Conservation (phyloP, 768 basidiomycete genomes). For the Hysterangium stoloniferum region DNA sequence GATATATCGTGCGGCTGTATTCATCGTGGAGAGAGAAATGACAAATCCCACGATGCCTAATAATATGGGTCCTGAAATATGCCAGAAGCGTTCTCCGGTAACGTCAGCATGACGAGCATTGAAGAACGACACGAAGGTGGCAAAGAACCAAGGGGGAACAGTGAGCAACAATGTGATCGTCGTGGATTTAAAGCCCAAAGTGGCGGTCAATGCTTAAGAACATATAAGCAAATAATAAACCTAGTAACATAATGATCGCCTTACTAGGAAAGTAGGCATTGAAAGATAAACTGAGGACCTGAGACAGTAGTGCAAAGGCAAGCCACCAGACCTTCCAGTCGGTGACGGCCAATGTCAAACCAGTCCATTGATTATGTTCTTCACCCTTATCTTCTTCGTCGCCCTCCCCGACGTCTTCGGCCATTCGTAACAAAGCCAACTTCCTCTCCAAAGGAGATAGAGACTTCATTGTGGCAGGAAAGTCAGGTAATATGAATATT, state of each 20-base stretch:
- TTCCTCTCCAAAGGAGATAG: conserved; percentile 30
- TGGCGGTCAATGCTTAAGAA: conserved; percentile 21
- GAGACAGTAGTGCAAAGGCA: conserved; percentile 26
- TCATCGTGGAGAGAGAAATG: conserved; percentile 22
- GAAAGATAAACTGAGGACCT: conserved; percentile 24
- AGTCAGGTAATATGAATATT: conserved; percentile 66
- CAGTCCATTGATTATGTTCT: conserved; percentile 20
- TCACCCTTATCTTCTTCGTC: conserved; percentile 40
- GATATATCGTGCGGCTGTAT: conserved; percentile 26
- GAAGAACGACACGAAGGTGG: conserved; percentile 26
- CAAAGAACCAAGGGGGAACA: conserved; percentile 31
- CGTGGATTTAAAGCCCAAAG: conserved; percentile 30
- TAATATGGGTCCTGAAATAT: conserved; percentile 25
- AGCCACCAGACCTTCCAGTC: conserved; percentile 38
- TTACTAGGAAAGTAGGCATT: conserved; percentile 27
- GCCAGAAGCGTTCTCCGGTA: conserved; percentile 33
- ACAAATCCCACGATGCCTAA: conserved; percentile 31
- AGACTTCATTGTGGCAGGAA: conserved; percentile 44
- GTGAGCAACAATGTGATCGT: conserved; percentile 32
- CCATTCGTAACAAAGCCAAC: conserved; percentile 61
- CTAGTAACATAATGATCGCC: too few species aligned
- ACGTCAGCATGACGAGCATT: conserved; percentile 32
- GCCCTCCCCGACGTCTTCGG: conserved; percentile 62
- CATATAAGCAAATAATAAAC: not conserved
- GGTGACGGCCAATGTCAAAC: conserved; percentile 29